Percentiles rank a stretch among this genome's conserved stretches.
phyloP scores from a whole-genome alignment of 179 eudicot genomes.

The Beta macrorhiza region DNA sequence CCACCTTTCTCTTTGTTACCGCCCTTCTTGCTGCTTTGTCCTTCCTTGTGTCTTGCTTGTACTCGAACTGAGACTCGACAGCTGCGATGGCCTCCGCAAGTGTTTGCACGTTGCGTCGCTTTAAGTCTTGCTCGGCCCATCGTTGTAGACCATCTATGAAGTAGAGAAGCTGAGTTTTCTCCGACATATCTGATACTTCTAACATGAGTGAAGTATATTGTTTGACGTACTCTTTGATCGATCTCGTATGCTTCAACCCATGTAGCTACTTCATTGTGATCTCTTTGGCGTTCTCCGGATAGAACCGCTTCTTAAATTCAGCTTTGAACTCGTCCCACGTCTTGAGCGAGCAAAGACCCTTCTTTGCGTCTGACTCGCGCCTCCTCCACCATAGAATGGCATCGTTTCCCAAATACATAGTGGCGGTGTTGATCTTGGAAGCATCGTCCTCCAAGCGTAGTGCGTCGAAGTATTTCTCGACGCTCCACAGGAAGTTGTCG shows the following conservation, averaged over 20 bases:
- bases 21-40: neutral
- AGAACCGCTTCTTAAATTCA: constrained; percentile 20
- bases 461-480: neutral
- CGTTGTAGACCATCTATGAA: neutral
- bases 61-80: neutral
- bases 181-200: too few species aligned
- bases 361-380: too few species aligned
- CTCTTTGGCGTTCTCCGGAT: neutral
- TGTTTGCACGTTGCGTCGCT: neutral
- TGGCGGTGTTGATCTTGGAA: constrained; percentile 1
- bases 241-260: neutral
- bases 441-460: neutral
- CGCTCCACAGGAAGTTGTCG: neutral
- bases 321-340: constrained; percentile 9
- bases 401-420: neutral
- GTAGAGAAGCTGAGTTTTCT: too few species aligned
- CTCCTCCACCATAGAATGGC: constrained; percentile 11
- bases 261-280: constrained; percentile 1
- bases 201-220: neutral
- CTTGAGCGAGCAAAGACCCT: too few species aligned
- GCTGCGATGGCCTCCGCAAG: neutral
- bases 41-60: neutral
- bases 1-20: neutral
- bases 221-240: constrained; percentile 12
- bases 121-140: constrained; percentile 3